These are phyloP conservation scores for Serendipita sp. DNA, from an alignment of 768 basidiomycete species.

Conservation along the genomic window DNA sequence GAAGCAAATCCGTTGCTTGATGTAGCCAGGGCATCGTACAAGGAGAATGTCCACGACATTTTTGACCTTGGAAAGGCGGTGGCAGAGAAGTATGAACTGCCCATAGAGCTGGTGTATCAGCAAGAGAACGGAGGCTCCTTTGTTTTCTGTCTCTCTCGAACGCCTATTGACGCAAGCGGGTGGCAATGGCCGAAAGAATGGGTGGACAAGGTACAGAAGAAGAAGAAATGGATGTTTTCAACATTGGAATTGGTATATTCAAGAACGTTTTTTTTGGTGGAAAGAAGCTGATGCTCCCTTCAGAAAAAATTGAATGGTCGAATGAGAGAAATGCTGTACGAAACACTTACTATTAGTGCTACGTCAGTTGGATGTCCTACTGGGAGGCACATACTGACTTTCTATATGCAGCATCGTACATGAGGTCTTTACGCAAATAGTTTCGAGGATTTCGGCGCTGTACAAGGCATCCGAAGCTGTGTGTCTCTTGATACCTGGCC, in stretches of 20 bases:
- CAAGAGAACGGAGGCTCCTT: conserved; percentile 41
- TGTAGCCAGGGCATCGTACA: conserved; percentile 87
- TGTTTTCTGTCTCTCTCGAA: conserved; percentile 53
- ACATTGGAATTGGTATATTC: conserved; percentile 56
- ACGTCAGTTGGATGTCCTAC: conserved; percentile 27
- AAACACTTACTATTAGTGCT: conserved; percentile 72
- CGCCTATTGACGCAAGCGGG: conserved; percentile 35
- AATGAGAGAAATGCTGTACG: conserved; percentile 83
- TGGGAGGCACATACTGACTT: not conserved
- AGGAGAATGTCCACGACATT: conserved; percentile 84
- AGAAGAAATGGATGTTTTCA: conserved; percentile 58
- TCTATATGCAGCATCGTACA: conserved; percentile 46
- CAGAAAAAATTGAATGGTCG: conserved; percentile 80
- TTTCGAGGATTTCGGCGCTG: conserved; percentile 58
- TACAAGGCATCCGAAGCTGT: conserved; percentile 89
- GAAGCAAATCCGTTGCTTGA: conserved; percentile 74
- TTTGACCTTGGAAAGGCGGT: conserved; percentile 45
- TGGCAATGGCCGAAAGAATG: conserved; percentile 49
- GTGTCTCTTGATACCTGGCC: conserved; percentile 10
- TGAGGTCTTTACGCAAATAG: conserved; percentile 53
- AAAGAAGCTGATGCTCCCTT: not conserved
- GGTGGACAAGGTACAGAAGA: conserved; percentile 47
- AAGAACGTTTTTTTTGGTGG: not conserved
- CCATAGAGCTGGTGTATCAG: conserved; percentile 52
- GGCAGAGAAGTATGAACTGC: conserved; percentile 45